Evolutionary conservation across 768 basidiomycete species (phyloP).

Genomic region (Termitomyces sp.): DNA sequence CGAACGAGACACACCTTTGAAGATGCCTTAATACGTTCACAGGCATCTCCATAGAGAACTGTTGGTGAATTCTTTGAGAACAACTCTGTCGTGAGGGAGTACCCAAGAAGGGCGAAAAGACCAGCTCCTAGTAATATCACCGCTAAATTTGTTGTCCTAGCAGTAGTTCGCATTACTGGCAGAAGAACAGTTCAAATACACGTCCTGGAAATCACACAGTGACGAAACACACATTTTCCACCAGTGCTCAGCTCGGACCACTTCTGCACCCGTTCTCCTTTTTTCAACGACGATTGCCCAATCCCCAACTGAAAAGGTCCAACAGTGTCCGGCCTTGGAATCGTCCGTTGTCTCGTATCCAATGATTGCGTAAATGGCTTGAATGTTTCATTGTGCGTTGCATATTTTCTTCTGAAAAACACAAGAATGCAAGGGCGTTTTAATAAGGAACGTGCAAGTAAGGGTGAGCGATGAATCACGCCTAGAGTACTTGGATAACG

Average conservation of each 20-base stretch:
- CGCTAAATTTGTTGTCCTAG: slow-evolving; percentile 41
- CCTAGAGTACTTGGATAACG: slow-evolving; percentile 11
- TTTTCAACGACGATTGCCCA: slow-evolving; percentile 46
- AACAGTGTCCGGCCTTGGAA: slow-evolving; percentile 49
- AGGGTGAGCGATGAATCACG: slow-evolving; percentile 7
- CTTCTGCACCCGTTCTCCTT: slow-evolving; percentile 54
- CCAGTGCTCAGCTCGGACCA: slow-evolving; percentile 76
- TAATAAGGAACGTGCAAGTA: slow-evolving; percentile 3
- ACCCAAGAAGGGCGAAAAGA: slow-evolving; percentile 67
- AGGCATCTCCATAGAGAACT: slow-evolving; percentile 63
- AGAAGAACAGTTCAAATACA: background rate
- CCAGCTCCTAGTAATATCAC: slow-evolving; percentile 77
- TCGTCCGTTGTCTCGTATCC: slow-evolving; percentile 46
- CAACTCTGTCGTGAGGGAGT: slow-evolving; percentile 76
- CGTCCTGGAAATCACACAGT: background rate
- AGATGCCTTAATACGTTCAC: slow-evolving; percentile 46
- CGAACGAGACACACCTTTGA: slow-evolving; percentile 30
- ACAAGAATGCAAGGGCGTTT: slow-evolving; percentile 1
- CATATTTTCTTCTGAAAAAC: slow-evolving; percentile 29
- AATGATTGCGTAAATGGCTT: slow-evolving; percentile 59
- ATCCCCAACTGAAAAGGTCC: slow-evolving; percentile 79
- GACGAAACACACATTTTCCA: slow-evolving; percentile 59
- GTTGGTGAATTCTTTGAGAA: slow-evolving; percentile 89
- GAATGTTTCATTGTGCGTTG: slow-evolving; percentile 41
- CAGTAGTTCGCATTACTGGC: slow-evolving; percentile 43